Percentiles rank a stretch among this genome's conserved stretches.
Evolutionary conservation across 176 grass and related monocot species (phyloP).

Genomic region (Musa itinerans): DNA sequence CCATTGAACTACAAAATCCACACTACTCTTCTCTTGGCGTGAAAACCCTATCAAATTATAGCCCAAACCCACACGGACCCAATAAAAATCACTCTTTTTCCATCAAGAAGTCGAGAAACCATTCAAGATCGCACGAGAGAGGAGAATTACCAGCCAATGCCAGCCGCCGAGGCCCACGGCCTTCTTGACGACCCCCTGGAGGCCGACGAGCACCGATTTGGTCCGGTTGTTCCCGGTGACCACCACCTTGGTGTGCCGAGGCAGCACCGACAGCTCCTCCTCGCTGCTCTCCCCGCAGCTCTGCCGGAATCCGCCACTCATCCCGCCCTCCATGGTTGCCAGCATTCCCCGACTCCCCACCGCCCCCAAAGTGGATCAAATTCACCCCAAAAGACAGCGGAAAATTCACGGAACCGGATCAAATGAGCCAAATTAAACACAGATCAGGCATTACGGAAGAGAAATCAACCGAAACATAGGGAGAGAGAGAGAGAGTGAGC

Average conservation of each 20-base stretch:
- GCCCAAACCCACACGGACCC: not conserved
- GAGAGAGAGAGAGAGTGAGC: not conserved
- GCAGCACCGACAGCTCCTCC: conserved; percentile 1
- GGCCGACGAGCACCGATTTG: not conserved
- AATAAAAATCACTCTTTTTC: not conserved
- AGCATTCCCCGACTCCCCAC: not conserved
- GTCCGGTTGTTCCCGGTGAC: conserved; percentile 1
- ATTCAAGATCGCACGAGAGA: not conserved
- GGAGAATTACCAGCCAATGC: not conserved
- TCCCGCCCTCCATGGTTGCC: not conserved
- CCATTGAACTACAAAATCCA: not conserved
- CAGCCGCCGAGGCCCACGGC: conserved; percentile 4
- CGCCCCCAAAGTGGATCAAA: not conserved
- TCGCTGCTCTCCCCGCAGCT: not conserved
- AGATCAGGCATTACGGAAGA: not conserved
- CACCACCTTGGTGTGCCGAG: conserved; percentile 6
- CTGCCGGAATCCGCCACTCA: not conserved
- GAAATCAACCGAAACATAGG: not conserved
- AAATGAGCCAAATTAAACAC: not conserved
- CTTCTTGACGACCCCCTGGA: conserved; percentile 4
- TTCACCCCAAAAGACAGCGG: not conserved
- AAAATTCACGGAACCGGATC: not conserved
- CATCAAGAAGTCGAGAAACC: not conserved
- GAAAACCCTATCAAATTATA: not conserved
- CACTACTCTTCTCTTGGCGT: not conserved